Base-by-base conservation (phyloP, 768 basidiomycete genomes). In the Leccinum fibrillosum region DNA sequence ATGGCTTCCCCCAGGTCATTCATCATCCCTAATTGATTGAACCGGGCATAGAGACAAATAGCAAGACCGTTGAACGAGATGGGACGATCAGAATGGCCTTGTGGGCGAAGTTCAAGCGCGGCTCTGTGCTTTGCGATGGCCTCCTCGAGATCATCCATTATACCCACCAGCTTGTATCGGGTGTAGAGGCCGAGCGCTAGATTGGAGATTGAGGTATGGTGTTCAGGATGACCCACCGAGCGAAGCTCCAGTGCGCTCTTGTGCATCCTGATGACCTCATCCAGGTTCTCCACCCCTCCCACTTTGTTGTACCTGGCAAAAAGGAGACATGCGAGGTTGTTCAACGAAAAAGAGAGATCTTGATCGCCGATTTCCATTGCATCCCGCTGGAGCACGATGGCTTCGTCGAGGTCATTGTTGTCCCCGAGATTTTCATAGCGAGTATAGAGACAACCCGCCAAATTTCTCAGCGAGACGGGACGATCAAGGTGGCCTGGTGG, bases 301-400 rank as follows among this genome's bases (percentile, higher is more conserved):
- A 28, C 7, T 32, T 26, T 42, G 30, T n/a, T 56, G 13, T 56
- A 55, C 37, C 25, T 47, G 39, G 9, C 6, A 25, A 45, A 13
- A n/a, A 69, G 64, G 19, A 53, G 26, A 37, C 21, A 17, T 10
- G 62, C 65, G 19, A 68, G 66, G 52, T 62, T 67, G 48, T 54
- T 58, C 35, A 67, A 53, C 11, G 45, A 48, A 5, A 9, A 12
- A 19, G 52, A 28, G 28, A 52, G 68, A 28, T 57, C 25, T 21
- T 49, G 60, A 48, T 63, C 48, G 12, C 35, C 48, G 12, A 67
- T 37, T 21, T 39, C 47, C 23, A 65, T 17, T 5, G 51, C 64
- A 17, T 45, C 50, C 37, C 37, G 48, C 17, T 56, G 47, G 11
- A 57, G 59, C 35, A 32, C 34, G 52, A 65, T 57, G 23, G 60